A percentile compares a stretch with the other conserved stretches of the same genome.
These are phyloP conservation scores for Dipteronia dyeriana DNA, from an alignment of 345 rosid genomes.

Conservation along the genomic window DNA sequence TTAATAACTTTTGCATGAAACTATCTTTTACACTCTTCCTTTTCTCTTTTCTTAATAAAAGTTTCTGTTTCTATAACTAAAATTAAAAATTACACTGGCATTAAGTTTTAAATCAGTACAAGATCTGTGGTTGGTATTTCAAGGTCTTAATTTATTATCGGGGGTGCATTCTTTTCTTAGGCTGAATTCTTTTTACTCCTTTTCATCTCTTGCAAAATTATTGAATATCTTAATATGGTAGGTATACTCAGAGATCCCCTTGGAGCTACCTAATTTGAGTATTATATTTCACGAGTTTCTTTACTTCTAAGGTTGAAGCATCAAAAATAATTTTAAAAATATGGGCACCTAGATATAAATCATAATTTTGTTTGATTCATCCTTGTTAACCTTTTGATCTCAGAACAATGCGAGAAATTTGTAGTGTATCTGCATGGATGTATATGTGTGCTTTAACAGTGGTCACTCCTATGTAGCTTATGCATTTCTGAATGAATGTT, in stretches of 20 bases:
- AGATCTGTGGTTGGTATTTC: not conserved
- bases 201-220: not conserved
- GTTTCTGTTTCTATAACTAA: not conserved
- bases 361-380: slow-evolving; percentile 1
- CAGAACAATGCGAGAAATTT: not conserved
- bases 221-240: not conserved
- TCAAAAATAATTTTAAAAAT: not conserved
- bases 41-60: not conserved
- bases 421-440: not conserved
- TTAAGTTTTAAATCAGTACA: not conserved
- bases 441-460: not conserved
- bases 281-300: not conserved
- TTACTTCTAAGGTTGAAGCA: not conserved
- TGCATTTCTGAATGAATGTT: not conserved
- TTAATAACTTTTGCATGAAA: slow-evolving; percentile 10
- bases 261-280: not conserved
- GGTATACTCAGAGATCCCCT: not conserved
- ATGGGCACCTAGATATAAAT: not conserved
- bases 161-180: not conserved
- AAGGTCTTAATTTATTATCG: not conserved
- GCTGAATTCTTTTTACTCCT: not conserved
- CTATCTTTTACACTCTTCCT: not conserved
- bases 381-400: not conserved
- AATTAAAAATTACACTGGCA: not conserved
- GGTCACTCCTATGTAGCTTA: slow-evolving; percentile 9